Evolutionary conservation across 192 early-diverging fungal genomes (phyloP), one percentile per base, ranked within the genome.

Genomic region (Entomortierella parvispora): DNA sequence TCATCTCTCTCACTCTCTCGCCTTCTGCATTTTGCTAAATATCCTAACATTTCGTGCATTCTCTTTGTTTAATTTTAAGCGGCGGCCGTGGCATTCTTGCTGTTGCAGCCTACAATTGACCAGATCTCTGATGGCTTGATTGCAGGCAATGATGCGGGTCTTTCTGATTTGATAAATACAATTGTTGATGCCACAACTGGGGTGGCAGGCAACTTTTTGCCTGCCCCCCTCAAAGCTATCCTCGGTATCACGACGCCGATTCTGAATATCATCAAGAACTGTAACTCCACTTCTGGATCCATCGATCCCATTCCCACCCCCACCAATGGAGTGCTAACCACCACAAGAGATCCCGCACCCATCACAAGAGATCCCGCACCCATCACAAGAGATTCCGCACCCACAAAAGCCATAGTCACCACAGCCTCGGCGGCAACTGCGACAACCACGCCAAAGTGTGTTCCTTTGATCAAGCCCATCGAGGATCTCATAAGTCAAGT

Each of bases 391-490:
- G n/a, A n/a, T n/a, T n/a, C n/a, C n/a, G n/a, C n/a, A n/a, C n/a
- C n/a, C n/a, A n/a, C n/a, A n/a, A n/a, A n/a, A n/a, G n/a, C n/a
- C n/a, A n/a, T n/a, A n/a, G n/a, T n/a, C n/a, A n/a, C n/a, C n/a
- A n/a, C n/a, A n/a, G n/a, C n/a, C n/a, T n/a, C n/a, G n/a, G n/a
- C n/a, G n/a, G n/a, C n/a, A n/a, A n/a, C n/a, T n/a, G n/a, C n/a
- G n/a, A n/a, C n/a, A n/a, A n/a, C n/a, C n/a, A n/a, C n/a, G n/a
- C n/a, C n/a, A n/a, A n/a, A n/a, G n/a, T n/a, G n/a, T n/a, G n/a
- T n/a, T n/a, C n/a, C n/a, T n/a, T n/a, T n/a, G n/a, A n/a, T 49
- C 45, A 32, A 34, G 59, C 59, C 59, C 44, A 17, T 61, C 59
- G 48, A 48, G n/a, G 29, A 47, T 33, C 4, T 20, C 4, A 4